These are phyloP conservation scores for Daedalea quercina DNA, from an alignment of 768 basidiomycete genomes.

Conservation along the genomic window DNA sequence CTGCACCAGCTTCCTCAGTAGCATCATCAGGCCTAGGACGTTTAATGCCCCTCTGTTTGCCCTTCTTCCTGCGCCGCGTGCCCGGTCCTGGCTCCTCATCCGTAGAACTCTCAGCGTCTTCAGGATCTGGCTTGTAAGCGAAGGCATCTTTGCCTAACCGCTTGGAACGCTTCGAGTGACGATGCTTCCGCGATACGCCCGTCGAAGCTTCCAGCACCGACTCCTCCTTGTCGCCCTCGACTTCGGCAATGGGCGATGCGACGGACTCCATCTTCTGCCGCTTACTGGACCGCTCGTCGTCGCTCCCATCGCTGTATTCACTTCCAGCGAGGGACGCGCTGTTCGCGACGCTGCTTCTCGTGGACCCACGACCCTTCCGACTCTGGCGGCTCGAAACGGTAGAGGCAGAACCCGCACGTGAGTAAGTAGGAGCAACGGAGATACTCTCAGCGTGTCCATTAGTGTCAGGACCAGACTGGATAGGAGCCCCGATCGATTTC, in stretches of 20 bases:
- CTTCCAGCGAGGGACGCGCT: constrained; percentile 10
- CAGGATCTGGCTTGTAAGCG: constrained; percentile 32
- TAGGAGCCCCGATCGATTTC: constrained; percentile 10
- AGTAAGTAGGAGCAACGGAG: constrained; percentile 15
- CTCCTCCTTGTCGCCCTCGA: not conserved
- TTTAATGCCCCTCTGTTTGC: constrained; percentile 3
- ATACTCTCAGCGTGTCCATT: not conserved
- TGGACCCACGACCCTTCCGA: constrained; percentile 1
- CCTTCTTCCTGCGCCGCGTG: constrained; percentile 2
- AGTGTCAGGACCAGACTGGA: not conserved
- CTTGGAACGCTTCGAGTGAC: constrained; percentile 17
- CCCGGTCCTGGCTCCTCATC: constrained; percentile 14
- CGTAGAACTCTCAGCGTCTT: constrained; percentile 19
- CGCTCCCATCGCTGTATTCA: constrained; percentile 13
- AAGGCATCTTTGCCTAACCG: constrained; percentile 28
- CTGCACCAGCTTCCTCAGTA: not conserved
- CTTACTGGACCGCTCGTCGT: constrained; percentile 5
- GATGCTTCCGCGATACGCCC: not conserved
- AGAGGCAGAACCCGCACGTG: constrained; percentile 9
- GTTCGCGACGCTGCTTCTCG: constrained; percentile 5
- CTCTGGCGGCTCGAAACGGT: constrained; percentile 8
- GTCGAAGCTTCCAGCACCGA: not conserved
- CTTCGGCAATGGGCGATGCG: not conserved
- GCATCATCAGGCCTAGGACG: not conserved
- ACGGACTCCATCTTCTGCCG: not conserved